Conservation (phyloP, 257 asterid genomes). For the Solanum neorickii region DNA sequence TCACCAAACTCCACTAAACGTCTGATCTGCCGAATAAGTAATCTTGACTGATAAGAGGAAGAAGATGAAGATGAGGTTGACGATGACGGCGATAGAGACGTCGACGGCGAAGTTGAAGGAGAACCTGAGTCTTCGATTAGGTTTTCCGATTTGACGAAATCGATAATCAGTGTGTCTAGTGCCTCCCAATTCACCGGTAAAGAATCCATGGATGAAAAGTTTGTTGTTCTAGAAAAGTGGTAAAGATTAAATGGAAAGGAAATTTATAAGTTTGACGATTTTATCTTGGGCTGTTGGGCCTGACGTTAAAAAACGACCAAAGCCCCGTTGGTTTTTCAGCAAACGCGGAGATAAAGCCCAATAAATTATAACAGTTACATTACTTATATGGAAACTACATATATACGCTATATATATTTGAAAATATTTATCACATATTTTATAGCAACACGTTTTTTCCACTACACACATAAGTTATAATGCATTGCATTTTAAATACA, state of each 20-base stretch:
- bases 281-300: background rate
- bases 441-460: background rate
- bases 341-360: background rate
- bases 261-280: background rate
- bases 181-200: conserved; percentile 88
- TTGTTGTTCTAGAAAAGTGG: background rate
- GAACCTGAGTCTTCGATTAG: conserved; percentile 48
- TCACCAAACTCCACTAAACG: conserved; percentile 68
- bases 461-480: background rate
- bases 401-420: no score
- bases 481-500: background rate
- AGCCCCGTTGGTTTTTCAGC: background rate
- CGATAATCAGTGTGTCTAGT: conserved; percentile 75
- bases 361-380: no score
- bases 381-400: no score
- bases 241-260: background rate
- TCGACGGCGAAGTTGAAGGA: conserved; percentile 22
- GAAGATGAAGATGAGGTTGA: conserved; percentile 22
- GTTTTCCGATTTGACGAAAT: conserved; percentile 83
- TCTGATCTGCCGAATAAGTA: conserved; percentile 75
- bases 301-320: background rate
- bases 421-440: no score
- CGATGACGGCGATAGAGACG: conserved; percentile 6
- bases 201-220: conserved; percentile 40
- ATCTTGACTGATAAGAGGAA: conserved; percentile 65